Conservation (phyloP, 2,329 filamentous ascomycete species). For the Tricladium varicosporioides region DNA sequence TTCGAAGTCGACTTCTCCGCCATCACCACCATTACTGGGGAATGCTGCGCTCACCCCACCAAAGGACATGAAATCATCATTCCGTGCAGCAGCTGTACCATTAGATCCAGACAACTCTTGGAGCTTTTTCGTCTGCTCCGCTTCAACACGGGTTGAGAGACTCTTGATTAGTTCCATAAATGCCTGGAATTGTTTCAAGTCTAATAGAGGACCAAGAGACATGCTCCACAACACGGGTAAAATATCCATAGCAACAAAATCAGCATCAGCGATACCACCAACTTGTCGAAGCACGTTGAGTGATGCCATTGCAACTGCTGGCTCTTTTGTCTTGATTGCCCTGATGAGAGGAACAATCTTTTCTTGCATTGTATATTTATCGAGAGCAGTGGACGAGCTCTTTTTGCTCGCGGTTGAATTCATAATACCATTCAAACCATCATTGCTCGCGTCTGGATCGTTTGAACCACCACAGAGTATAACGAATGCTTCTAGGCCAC, state of each 20-base stretch:
- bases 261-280: slow-evolving; percentile 76
- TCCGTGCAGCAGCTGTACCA: slow-evolving; percentile 47
- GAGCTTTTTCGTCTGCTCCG: slow-evolving; percentile 84
- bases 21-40: slow-evolving; percentile 53
- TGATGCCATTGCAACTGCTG: slow-evolving; percentile 93
- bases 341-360: slow-evolving; percentile 90
- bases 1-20: slow-evolving; percentile 83
- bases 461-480: slow-evolving; percentile 79
- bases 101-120: slow-evolving; percentile 72
- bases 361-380: slow-evolving; percentile 98
- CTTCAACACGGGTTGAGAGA: slow-evolving; percentile 77
- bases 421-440: slow-evolving; percentile 73
- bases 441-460: slow-evolving; percentile 50
- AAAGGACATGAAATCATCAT: slow-evolving; percentile 69
- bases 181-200: slow-evolving; percentile 80
- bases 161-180: slow-evolving; percentile 89
- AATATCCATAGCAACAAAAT: slow-evolving; percentile 89
- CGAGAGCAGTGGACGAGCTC: slow-evolving; percentile 73
- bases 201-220: slow-evolving; percentile 83
- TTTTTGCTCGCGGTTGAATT: slow-evolving; percentile 50
- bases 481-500: slow-evolving; percentile 85
- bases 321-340: slow-evolving; percentile 96
- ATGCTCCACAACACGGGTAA: slow-evolving; percentile 89
- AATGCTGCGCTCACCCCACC: slow-evolving; percentile 55
- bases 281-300: slow-evolving; percentile 82